Base-by-base conservation (phyloP, 768 basidiomycete genomes). In the Hirschioporus abietinus region DNA sequence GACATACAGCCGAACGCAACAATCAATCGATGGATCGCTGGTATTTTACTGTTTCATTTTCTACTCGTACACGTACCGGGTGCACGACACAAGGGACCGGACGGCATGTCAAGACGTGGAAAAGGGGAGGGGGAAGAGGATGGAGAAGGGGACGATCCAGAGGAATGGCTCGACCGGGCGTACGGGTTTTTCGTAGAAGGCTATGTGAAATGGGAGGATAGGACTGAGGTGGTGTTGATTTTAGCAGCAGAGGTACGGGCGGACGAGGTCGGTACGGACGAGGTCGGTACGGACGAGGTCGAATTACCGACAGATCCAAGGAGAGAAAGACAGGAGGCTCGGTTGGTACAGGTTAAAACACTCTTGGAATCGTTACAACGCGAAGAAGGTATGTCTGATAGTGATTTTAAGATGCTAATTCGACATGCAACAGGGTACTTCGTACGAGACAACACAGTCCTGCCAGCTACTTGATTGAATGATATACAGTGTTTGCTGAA, bases 141-240 rank as follows among this genome's bases (percentile, higher is more conserved):
- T 34, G 63, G 27, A 6, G 30, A 63, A 1, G 57, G 66, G 0
- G 64, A 63, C 0, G 60, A 75, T 15, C 73, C 76, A 35, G 71
- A 76, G 35, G 68, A 74, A 0, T 68, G 74, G 75, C 61, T 77
- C 1, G 73, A 76, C 35, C 60, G 68, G 30, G 30, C 4, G 30
- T 58, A 67, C 59, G 63, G n/a, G n/a, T n/a, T 64, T 0, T 69
- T 76, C 8, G 2, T 30, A 3, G 30, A 60, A 69, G 1, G 75
- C 60, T 26, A 30, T 2, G 30, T 30, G 4, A 2, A 2, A 3
- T 30, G 30, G 30, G 30, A n/a, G n/a, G n/a, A n/a, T n/a, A n/a
- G n/a, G n/a, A n/a, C 30, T 8, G 30, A 30, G 30, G 30, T 30
- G 8, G 8, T 30, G 8, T 2, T 3, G 30, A 30, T 30, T 3